Conservation (phyloP, 2,329 filamentous ascomycete species). For the Falciphora oryzae region DNA sequence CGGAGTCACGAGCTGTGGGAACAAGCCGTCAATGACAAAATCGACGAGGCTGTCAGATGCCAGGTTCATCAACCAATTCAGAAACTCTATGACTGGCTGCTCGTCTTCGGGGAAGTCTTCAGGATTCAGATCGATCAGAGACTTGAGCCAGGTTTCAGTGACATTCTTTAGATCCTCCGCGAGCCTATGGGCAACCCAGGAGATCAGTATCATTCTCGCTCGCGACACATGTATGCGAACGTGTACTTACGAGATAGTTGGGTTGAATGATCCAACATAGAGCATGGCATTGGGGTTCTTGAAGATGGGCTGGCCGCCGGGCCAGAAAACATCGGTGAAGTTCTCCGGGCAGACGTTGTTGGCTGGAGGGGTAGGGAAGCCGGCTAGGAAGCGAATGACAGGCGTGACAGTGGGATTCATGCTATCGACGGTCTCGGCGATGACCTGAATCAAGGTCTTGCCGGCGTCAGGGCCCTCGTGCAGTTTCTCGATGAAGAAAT, state of each 20-base stretch:
- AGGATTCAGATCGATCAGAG: not conserved
- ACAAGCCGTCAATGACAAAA: not conserved
- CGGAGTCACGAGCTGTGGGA: not conserved
- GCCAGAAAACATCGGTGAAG: conserved; percentile 4
- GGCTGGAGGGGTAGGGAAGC: not conserved
- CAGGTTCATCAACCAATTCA: not conserved
- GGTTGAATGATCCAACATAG: conserved; percentile 7
- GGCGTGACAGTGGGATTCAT: conserved; percentile 1
- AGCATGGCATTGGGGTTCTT: conserved; percentile 6
- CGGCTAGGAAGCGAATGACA: conserved; percentile 5
- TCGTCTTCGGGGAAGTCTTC: no score
- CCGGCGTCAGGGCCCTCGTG: not conserved
- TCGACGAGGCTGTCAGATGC: not conserved
- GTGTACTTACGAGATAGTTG: conserved; percentile 2
- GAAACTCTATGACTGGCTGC: no score
- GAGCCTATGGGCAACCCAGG: not conserved
- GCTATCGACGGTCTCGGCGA: conserved; percentile 4
- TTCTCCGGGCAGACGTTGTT: not conserved
- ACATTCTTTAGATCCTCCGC: not conserved
- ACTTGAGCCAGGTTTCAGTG: not conserved
- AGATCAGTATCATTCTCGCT: not conserved
- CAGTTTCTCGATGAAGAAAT: conserved; percentile 7
- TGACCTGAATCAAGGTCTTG: conserved; percentile 4
- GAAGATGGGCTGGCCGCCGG: not conserved
- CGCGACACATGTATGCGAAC: not conserved